These are phyloP conservation scores for Dicorynia guianensis DNA, from an alignment of 306 rosid species.

Conservation along the genomic window DNA sequence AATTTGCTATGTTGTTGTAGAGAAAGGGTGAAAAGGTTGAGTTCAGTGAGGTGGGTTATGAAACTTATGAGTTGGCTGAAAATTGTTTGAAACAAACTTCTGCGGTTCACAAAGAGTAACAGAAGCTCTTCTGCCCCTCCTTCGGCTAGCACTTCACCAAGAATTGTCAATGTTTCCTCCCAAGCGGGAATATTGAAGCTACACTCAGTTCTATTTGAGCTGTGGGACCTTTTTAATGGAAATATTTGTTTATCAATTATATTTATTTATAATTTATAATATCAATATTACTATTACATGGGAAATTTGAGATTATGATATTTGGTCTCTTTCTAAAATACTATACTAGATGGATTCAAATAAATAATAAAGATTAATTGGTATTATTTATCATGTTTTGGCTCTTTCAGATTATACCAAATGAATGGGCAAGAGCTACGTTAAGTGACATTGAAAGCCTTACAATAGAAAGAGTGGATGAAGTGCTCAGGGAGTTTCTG, in stretches of 20 bases:
- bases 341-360: too few relatives aligned
- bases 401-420: slow-evolving; percentile 45
- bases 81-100: slow-evolving; percentile 59
- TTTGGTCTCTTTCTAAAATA: too few relatives aligned
- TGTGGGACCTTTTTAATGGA: too few relatives aligned
- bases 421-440: slow-evolving; percentile 59
- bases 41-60: slow-evolving; percentile 19
- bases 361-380: too few relatives aligned
- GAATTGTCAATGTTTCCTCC: slow-evolving; percentile 63
- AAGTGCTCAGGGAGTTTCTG: slow-evolving; percentile 47
- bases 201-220: not conserved
- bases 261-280: too few relatives aligned
- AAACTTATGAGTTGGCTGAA: slow-evolving; percentile 50
- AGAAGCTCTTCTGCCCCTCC: slow-evolving; percentile 63
- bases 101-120: slow-evolving; percentile 61
- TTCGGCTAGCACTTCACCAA: slow-evolving; percentile 58
- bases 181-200: slow-evolving; percentile 41
- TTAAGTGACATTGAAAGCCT: slow-evolving; percentile 51
- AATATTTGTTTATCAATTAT: too few relatives aligned
- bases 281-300: too few relatives aligned
- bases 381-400: too few relatives aligned
- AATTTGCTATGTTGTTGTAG: slow-evolving; percentile 14
- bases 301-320: too few relatives aligned
- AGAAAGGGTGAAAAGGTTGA: slow-evolving; percentile 43
- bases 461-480: slow-evolving; percentile 46